A percentile compares a stretch with the other conserved stretches of the same genome.
Conservation (phyloP, 106 monocot genomes). For the Dendrobium catenatum region DNA sequence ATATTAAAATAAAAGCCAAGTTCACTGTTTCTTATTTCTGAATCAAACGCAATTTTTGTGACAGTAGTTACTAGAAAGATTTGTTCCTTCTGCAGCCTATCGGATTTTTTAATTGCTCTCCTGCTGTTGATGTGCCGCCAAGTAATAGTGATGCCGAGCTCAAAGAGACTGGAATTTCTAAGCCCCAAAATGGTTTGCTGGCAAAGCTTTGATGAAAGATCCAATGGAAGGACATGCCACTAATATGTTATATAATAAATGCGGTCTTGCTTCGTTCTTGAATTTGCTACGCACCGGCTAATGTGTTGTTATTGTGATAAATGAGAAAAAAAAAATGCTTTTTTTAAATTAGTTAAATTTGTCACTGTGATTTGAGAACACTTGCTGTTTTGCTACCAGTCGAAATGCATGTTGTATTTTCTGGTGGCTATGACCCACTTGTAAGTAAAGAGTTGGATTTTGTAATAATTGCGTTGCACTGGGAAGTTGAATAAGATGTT, state of each 20-base stretch:
- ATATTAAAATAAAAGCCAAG: too few species aligned
- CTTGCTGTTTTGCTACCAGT: not conserved
- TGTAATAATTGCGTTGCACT: too few species aligned
- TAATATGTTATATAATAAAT: not conserved
- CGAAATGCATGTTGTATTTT: too few species aligned
- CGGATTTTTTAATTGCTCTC: conserved; percentile 92
- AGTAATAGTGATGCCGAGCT: conserved; percentile 40
- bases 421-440: too few species aligned
- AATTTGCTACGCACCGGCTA: not conserved
- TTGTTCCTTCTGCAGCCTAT: conserved; percentile 49
- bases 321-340: not conserved
- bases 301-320: not conserved
- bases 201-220: conserved; percentile 49
- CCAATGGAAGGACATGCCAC: not conserved
- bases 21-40: too few species aligned
- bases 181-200: conserved; percentile 39
- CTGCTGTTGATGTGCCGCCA: conserved; percentile 76
- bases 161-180: conserved; percentile 39
- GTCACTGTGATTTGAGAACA: not conserved
- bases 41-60: not conserved
- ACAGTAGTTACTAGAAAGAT: not conserved
- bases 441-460: too few species aligned
- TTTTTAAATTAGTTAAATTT: not conserved
- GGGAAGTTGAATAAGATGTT: too few species aligned
- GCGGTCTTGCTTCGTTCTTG: not conserved